A percentile compares a stretch with the other conserved stretches of the same genome.
phyloP scores from a whole-genome alignment of 2,329 filamentous ascomycete species.

The Dothideomycetes sp. region DNA sequence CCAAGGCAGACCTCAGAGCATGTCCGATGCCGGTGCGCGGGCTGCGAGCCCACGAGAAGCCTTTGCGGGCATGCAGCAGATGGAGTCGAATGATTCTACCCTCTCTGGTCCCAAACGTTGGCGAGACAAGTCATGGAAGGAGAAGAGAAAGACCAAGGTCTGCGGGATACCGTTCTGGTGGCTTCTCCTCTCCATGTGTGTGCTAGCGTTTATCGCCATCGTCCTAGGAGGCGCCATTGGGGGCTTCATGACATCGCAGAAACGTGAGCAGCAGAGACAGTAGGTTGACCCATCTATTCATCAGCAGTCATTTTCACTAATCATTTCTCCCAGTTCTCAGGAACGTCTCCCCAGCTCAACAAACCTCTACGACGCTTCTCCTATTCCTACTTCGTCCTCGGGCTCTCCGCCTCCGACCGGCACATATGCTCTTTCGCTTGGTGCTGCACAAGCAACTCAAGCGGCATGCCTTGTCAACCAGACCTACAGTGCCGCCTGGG shows the following conservation, averaged over 20 bases:
- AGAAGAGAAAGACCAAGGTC: slow-evolving; percentile 24
- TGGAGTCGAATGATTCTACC: slow-evolving; percentile 9
- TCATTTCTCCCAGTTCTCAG: background rate
- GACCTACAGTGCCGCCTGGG: slow-evolving; percentile 49
- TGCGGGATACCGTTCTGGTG: slow-evolving; percentile 24
- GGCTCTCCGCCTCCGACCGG: slow-evolving; percentile 46
- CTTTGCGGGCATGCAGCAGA: slow-evolving; percentile 6
- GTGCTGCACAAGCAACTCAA: slow-evolving; percentile 39
- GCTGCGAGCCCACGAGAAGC: background rate
- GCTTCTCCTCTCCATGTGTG: slow-evolving; percentile 18
- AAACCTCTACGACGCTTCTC: slow-evolving; percentile 33
- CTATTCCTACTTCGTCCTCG: slow-evolving; percentile 40
- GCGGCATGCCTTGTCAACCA: slow-evolving; percentile 48
- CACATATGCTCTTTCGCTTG: slow-evolving; percentile 42
- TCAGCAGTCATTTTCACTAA: slow-evolving; percentile 2
- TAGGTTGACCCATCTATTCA: no score
- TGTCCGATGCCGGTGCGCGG: slow-evolving; percentile 17
- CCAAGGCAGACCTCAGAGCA: slow-evolving; percentile 21
- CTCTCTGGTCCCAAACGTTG: slow-evolving; percentile 16
- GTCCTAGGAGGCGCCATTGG: slow-evolving; percentile 24
- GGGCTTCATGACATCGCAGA: slow-evolving; percentile 19
- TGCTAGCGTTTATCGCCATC: slow-evolving; percentile 20
- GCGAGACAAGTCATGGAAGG: slow-evolving; percentile 27
- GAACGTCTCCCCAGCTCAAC: slow-evolving; percentile 3
- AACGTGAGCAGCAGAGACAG: slow-evolving; percentile 4